Conservation (phyloP, 2,329 filamentous ascomycete genomes). For the Ploettnerulaceae sp. region DNA sequence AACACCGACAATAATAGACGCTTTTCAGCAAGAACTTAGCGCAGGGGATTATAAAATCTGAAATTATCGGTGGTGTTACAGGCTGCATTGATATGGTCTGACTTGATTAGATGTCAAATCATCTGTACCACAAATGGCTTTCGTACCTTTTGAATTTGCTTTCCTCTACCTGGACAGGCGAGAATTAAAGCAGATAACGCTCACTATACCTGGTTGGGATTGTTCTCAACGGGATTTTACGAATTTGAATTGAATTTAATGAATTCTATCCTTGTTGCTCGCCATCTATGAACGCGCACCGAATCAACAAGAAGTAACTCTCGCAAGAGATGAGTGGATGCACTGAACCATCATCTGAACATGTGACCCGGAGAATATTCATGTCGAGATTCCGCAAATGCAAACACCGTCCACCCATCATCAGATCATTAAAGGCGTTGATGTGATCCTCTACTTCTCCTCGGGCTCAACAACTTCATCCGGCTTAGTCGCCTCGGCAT, state of each 20-base stretch:
- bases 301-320: slow-evolving; percentile 16
- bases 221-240: slow-evolving; percentile 5
- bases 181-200: not conserved
- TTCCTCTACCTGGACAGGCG: not conserved
- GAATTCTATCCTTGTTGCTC: slow-evolving; percentile 18
- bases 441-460: slow-evolving; percentile 22
- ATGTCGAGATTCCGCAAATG: slow-evolving; percentile 4
- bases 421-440: slow-evolving; percentile 22
- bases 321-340: slow-evolving; percentile 8
- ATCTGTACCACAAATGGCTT: too few species aligned
- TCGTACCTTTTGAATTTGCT: too few species aligned
- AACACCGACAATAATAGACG: too few species aligned
- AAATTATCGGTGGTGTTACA: too few species aligned
- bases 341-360: slow-evolving; percentile 1
- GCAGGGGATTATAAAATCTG: too few species aligned
- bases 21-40: too few species aligned
- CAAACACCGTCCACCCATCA: slow-evolving; percentile 16
- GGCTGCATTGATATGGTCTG: too few species aligned
- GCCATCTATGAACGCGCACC: slow-evolving; percentile 23
- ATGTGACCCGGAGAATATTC: not conserved
- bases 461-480: slow-evolving; percentile 37
- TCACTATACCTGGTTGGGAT: not conserved
- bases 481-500: slow-evolving; percentile 50
- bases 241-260: too few species aligned
- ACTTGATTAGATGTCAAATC: too few species aligned